Evolutionary conservation across 176 grass and related monocot genomes (phyloP), one percentile per base, ranked within the genome.

Genomic region (Phoenix roebelenii): DNA sequence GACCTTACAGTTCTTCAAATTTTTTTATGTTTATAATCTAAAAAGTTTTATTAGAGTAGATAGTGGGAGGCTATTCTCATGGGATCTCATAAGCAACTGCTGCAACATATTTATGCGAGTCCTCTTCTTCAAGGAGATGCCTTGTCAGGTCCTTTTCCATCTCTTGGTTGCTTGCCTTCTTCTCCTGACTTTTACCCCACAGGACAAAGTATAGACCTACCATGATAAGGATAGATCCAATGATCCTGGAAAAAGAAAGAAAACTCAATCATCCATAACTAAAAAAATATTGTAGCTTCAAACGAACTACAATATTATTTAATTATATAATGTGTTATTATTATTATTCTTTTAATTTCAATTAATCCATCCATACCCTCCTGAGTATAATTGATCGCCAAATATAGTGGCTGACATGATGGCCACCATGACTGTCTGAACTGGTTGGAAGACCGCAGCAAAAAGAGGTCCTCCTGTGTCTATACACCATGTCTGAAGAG

Each of bases 401-500:
- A 95, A 72, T 52, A 95, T 90, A 56, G 81, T 16, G 73, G 85
- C 79, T 3, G 86, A 86, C 90, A 95, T 87, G 83, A 87, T 65
- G 72, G 90, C 90, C 56, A 95, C 90, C 39, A 82, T 71, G 23
- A 95, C 90, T 55, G 90, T 89, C 74, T 95, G 90, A 32, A 87
- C 90, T 30, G 90, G 90, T 60, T 95, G 85, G 72, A 95, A 95
- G 16, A 95, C 90, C 17, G 86, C 86, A 16, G 83, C 83, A 74
- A 95, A 95, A 19, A 95, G 80, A 7, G 85, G 90, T 0, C 90
- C 90, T 64, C 90, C 90, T 71, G 74, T 87, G 56, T 95, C 90
- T 65, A 95, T 95, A 80, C 90, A 95, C 88, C 90, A 95, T 64
- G 87, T 95, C 72, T 95, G 90, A 50, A 90, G 74, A n/a, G 90